Evolutionary conservation across 768 basidiomycete species (phyloP), one percentile per base, ranked within the genome.

Genomic region (Rubroboletus satanas): DNA sequence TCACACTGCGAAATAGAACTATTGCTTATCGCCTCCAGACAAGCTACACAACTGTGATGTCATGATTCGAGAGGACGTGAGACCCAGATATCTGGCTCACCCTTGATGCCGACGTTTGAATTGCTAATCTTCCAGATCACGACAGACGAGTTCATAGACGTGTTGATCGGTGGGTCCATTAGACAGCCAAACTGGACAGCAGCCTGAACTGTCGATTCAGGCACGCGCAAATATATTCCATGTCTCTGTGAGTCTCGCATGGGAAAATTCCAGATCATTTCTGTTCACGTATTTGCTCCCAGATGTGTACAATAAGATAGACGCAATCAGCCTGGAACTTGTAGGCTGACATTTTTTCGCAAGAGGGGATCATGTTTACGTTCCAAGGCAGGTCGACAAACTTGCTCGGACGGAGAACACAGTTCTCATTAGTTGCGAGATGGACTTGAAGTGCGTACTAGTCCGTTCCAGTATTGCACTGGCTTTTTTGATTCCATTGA

Each of bases 251-350:
- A 59, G 86, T 73, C 4, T 56, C 29, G 31, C 15, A 36, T 37
- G 10, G 23, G 36, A 18, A 29, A 12, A 47, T 39, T 11, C 17
- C 17, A 43, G n/a, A 33, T 29, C 15, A 28, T 23, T 28, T 49
- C 5, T 46, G 32, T 42, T 43, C 26, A 53, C 5, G 6, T 42
- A n/a, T 29, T 21, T 52, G n/a, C 33, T 23, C 17, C 3, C 55
- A 91, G 89, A 92, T 71, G 93, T 95, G 8, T 96, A 96, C 75
- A 99, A 99, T 79, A 99, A 99, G 74, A 84, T 97, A 56, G 95
- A 98, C 64, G 81, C 89, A 4, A 86, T 94, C 63, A 89, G 87
- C 64, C 76, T 92, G 38, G 90, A 92, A 67, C 84, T 84, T 60
- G 69, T 71, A 49, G 12, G 67, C 2, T 43, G 11, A 6, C 31